phyloP scores from a whole-genome alignment of 306 rosid species.

The Prosopis cineraria region DNA sequence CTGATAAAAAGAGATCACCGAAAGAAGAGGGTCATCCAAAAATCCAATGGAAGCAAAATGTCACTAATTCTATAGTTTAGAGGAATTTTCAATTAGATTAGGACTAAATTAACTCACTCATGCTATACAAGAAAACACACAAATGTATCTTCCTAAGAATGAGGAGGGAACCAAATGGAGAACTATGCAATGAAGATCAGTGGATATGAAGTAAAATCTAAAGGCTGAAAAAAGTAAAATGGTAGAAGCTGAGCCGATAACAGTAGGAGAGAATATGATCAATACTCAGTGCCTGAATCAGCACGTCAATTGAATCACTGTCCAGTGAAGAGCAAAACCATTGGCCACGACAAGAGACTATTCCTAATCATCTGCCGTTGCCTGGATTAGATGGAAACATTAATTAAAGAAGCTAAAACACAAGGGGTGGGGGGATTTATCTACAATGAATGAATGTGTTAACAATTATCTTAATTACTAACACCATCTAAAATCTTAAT shows the following conservation, averaged over 20 bases:
- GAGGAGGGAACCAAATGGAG: background rate
- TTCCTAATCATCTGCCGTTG: too few relatives aligned
- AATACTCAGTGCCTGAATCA: background rate
- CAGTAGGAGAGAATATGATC: background rate
- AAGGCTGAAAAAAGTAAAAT: background rate
- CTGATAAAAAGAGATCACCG: background rate
- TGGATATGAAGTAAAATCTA: background rate
- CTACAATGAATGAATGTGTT: too few relatives aligned
- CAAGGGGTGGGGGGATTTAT: too few relatives aligned
- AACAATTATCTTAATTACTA: too few relatives aligned
- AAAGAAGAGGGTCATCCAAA: background rate
- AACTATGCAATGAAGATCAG: background rate
- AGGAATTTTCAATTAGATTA: background rate
- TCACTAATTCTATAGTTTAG: background rate
- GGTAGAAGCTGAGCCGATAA: slow-evolving; percentile 8
- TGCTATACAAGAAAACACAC: background rate
- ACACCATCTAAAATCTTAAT: too few relatives aligned
- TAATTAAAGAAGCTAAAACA: too few relatives aligned
- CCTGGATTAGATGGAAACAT: too few relatives aligned
- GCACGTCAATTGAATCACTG: background rate
- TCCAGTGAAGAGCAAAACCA: background rate
- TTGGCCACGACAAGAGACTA: background rate
- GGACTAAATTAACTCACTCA: background rate
- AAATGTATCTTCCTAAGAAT: background rate
- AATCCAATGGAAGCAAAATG: background rate